Evolutionary conservation across 2,329 filamentous ascomycete genomes (phyloP).

Genomic region (Magnaporthiopsis poae): DNA sequence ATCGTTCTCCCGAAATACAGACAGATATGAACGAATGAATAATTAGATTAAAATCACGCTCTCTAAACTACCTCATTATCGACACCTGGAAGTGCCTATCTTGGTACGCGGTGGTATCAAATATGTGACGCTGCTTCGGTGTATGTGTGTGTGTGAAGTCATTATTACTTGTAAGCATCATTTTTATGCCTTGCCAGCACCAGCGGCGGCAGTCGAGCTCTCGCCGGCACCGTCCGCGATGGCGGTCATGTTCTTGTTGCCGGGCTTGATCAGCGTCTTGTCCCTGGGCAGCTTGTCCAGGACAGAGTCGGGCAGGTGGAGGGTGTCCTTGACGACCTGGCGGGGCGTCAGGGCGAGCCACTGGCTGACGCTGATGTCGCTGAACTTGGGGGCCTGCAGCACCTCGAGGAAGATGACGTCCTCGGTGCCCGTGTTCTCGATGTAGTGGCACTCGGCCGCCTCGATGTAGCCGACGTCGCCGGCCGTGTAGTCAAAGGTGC

Average conservation of each 20-base stretch:
- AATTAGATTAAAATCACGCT: no score
- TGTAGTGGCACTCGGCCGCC: conserved; percentile 44
- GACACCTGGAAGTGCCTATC: no score
- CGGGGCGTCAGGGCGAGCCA: conserved; percentile 49
- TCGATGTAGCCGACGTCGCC: conserved; percentile 53
- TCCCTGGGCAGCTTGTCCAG: conserved; percentile 12
- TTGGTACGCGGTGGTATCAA: no score
- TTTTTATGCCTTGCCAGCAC: neutral
- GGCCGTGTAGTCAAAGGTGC: conserved; percentile 50
- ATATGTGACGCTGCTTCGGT: no score
- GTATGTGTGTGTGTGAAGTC: no score
- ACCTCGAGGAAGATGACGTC: conserved; percentile 52
- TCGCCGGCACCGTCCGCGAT: conserved; percentile 12
- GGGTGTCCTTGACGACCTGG: conserved; percentile 49
- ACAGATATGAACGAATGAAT: no score
- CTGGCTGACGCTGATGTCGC: conserved; percentile 46
- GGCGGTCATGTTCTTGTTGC: conserved; percentile 13
- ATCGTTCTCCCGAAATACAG: no score
- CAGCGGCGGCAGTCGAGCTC: conserved; percentile 13
- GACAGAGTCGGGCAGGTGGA: conserved; percentile 19
- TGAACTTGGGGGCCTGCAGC: conserved; percentile 40
- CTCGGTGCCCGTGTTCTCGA: conserved; percentile 50
- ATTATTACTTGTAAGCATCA: neutral
- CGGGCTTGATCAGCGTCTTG: conserved; percentile 13
- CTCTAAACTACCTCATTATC: no score